phyloP scores from a whole-genome alignment of 108 stramenopile genomes.

The Cyclotella cryptica region DNA sequence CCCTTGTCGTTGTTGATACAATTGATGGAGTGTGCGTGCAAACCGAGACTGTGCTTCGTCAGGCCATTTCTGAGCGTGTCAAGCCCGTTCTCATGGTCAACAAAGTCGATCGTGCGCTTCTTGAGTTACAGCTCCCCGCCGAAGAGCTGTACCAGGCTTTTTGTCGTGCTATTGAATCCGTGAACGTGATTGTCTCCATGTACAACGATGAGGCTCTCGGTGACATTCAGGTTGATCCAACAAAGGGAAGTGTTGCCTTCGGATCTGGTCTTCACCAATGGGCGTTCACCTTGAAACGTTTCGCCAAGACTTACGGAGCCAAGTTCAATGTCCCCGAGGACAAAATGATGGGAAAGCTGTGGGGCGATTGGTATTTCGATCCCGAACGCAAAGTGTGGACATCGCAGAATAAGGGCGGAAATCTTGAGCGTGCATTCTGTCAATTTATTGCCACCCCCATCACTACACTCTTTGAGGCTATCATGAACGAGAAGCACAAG shows the following conservation, averaged over 20 bases:
- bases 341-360: conserved; percentile 99
- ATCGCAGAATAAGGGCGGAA: conserved; percentile 87
- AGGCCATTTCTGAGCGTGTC: conserved; percentile 98
- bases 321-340: conserved; percentile 98
- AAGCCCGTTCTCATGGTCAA: conserved; percentile 99
- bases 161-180: conserved; percentile 98
- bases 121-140: conserved; percentile 98
- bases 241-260: conserved; percentile 99
- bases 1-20: conserved; percentile 99
- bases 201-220: conserved; percentile 98
- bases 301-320: conserved; percentile 97
- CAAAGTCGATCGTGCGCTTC: conserved; percentile 99
- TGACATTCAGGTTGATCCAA: conserved; percentile 98
- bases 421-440: conserved; percentile 97
- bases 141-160: conserved; percentile 99
- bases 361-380: conserved; percentile 99
- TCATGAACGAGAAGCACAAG: conserved; percentile 98
- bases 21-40: conserved; percentile 99
- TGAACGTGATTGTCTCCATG: conserved; percentile 99
- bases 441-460: conserved; percentile 99
- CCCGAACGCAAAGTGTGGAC: conserved; percentile 95
- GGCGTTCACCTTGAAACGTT: conserved; percentile 99
- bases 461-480: conserved; percentile 98
- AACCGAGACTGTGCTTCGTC: conserved; percentile 99
- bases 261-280: conserved; percentile 99